Percentiles rank a stretch among this genome's conserved stretches.
Evolutionary conservation across 306 rosid species (phyloP).

Genomic region (Lathyrus sativus): DNA sequence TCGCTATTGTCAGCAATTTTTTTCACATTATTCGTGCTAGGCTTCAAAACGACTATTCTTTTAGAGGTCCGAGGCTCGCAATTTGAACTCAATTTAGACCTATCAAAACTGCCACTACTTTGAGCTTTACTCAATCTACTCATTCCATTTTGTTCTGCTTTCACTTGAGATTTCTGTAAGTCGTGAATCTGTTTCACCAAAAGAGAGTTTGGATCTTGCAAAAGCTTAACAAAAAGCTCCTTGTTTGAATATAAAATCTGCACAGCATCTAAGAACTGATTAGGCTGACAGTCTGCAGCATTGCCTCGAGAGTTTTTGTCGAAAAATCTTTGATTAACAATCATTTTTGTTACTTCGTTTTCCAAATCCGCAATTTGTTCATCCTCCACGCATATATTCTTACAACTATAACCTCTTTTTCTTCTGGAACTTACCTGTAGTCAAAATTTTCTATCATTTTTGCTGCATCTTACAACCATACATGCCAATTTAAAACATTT

Average conservation of each 20-base stretch:
- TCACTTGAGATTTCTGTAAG: conserved; percentile 46
- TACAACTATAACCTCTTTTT: conserved; percentile 53
- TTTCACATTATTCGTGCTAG: conserved; percentile 38
- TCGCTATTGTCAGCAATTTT: conserved; percentile 28
- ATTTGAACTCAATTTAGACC: conserved; percentile 32
- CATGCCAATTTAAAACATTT: not conserved
- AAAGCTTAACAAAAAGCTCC: conserved; percentile 65
- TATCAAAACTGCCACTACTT: conserved; percentile 35
- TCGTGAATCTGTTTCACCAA: conserved; percentile 62
- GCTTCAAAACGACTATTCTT: conserved; percentile 56
- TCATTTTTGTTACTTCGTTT: conserved; percentile 53
- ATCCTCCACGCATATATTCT: conserved; percentile 43
- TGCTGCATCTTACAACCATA: not conserved
- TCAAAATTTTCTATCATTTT: conserved; percentile 16
- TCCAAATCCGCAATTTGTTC: conserved; percentile 38
- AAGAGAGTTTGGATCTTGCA: conserved; percentile 75
- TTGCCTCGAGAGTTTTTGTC: conserved; percentile 42
- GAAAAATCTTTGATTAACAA: conserved; percentile 48
- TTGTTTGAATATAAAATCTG: conserved; percentile 71
- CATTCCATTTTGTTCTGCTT: conserved; percentile 38
- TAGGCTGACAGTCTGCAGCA: conserved; percentile 49
- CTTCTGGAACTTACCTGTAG: conserved; percentile 46
- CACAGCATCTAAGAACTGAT: conserved; percentile 66
- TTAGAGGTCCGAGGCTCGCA: conserved; percentile 39
- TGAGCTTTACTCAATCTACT: conserved; percentile 37